A percentile compares a stretch with the other conserved stretches of the same genome.
Conservation (phyloP, 345 rosid species). For the Melastoma malabathricum region DNA sequence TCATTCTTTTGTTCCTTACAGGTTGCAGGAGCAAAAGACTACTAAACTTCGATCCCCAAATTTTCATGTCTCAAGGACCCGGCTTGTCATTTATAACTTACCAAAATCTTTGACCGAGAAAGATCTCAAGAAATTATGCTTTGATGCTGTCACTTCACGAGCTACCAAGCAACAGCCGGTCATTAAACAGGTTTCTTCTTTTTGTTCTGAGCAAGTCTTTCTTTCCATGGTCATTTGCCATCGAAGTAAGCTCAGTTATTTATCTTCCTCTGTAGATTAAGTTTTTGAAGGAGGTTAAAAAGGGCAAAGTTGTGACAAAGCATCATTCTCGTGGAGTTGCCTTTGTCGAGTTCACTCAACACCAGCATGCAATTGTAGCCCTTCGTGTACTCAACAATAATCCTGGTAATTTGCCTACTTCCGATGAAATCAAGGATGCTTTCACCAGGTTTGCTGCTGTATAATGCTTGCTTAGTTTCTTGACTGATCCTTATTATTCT, state of each 20-base stretch:
- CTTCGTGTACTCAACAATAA: conserved; percentile 85
- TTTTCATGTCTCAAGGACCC: conserved; percentile 73
- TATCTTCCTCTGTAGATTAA: conserved; percentile 44
- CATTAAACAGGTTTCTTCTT: conserved; percentile 51
- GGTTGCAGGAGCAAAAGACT: conserved; percentile 75
- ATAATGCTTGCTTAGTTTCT: background rate
- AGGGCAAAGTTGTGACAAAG: conserved; percentile 49
- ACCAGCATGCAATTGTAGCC: conserved; percentile 86
- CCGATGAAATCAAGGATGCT: background rate
- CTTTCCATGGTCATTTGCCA: background rate
- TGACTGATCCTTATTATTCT: background rate
- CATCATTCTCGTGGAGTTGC: conserved; percentile 81
- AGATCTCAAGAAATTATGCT: conserved; percentile 50
- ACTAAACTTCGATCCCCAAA: conserved; percentile 85
- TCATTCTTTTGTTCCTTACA: conserved; percentile 18
- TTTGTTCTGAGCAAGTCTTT: background rate
- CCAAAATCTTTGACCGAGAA: conserved; percentile 69
- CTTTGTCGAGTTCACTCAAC: conserved; percentile 70
- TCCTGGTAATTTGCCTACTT: conserved; percentile 35
- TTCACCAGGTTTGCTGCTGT: background rate
- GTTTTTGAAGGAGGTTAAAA: conserved; percentile 49
- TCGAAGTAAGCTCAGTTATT: background rate
- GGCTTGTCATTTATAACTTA: conserved; percentile 71
- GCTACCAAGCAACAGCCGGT: conserved; percentile 84
- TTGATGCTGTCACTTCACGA: conserved; percentile 68